Evolutionary conservation across 2,329 filamentous ascomycete genomes (phyloP), one percentile per base, ranked within the genome.

Genomic region (Ceratocystis lukuohia): DNA sequence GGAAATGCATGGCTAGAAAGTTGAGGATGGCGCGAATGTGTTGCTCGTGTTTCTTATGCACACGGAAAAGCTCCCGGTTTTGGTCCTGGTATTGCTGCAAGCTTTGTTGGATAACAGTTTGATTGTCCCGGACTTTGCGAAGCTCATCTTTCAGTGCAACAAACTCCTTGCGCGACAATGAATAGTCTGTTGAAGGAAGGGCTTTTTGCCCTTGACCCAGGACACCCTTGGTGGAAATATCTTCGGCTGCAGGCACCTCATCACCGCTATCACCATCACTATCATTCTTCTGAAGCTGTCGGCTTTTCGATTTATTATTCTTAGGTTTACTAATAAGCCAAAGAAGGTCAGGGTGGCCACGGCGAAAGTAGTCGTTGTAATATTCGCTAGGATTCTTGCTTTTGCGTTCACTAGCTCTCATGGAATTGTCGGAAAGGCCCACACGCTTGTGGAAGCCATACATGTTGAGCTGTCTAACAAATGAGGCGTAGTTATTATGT

Each of bases 341-440:
- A 3, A 96, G 79, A 61, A 99, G 79, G 74, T 96, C 95, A 3
- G 92, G 92, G 70, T 96, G 88, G 3, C 92, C 93, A 59, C 91
- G 88, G 71, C 91, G 89, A 77, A 99, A 99, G 77, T 92, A 99
- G 8, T 91, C 91, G 74, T 99, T 96, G 71, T 89, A 92, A 75
- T 99, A 99, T 80, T 97, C 94, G 81, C 92, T 97, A 0, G 94
- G 94, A 67, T 91, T 96, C 78, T 99, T 99, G 74, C 93, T 93
- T 75, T 96, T 96, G 69, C 92, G 87, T 77, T 97, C 94, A 74
- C 92, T 96, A 5, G 95, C 92, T 70, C 94, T 89, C 88, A 99
- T 95, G 0, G 92, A 96, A 74, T 96, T 96, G 76, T 99, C 94
- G 3, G 92, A 96, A 20, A 99, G 81, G 3, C 89, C 89, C 3